phyloP scores from a whole-genome alignment of 2,329 filamentous ascomycete genomes.

The Colletotrichum sp. region DNA sequence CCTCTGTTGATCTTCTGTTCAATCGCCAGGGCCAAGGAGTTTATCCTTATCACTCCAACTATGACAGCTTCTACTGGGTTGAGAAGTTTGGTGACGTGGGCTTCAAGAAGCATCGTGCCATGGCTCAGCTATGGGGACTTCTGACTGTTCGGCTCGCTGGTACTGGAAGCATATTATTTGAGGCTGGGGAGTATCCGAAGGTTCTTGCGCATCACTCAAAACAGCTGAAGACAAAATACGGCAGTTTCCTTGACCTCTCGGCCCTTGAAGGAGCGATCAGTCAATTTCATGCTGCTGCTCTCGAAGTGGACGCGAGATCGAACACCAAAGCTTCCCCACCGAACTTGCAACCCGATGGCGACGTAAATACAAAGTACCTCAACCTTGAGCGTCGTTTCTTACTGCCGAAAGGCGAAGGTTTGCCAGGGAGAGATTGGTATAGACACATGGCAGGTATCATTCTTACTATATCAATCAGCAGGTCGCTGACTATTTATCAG shows the following conservation, averaged over 20 bases:
- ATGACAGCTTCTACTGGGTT: conserved; percentile 78
- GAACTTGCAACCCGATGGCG: background rate
- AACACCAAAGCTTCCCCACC: background rate
- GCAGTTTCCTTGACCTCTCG: background rate
- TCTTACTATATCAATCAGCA: background rate
- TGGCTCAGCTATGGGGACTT: conserved; percentile 48
- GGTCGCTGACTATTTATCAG: background rate
- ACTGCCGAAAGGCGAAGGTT: background rate
- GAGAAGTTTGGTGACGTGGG: conserved; percentile 66
- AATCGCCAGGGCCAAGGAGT: conserved; percentile 29
- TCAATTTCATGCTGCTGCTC: background rate
- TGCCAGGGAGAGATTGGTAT: background rate
- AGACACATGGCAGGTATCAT: background rate
- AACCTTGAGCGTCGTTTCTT: background rate
- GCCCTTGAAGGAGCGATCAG: background rate
- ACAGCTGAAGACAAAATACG: background rate
- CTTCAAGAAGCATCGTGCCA: conserved; percentile 56
- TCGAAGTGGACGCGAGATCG: background rate
- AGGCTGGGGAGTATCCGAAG: background rate
- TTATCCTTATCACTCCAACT: conserved; percentile 73
- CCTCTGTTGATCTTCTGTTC: conserved; percentile 60
- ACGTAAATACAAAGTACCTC: background rate
- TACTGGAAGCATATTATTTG: background rate
- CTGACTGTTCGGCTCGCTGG: conserved; percentile 20
- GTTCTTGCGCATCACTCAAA: background rate